Conservation (phyloP, 2,329 filamentous ascomycete species). For the Colletotrichum theobromicola region DNA sequence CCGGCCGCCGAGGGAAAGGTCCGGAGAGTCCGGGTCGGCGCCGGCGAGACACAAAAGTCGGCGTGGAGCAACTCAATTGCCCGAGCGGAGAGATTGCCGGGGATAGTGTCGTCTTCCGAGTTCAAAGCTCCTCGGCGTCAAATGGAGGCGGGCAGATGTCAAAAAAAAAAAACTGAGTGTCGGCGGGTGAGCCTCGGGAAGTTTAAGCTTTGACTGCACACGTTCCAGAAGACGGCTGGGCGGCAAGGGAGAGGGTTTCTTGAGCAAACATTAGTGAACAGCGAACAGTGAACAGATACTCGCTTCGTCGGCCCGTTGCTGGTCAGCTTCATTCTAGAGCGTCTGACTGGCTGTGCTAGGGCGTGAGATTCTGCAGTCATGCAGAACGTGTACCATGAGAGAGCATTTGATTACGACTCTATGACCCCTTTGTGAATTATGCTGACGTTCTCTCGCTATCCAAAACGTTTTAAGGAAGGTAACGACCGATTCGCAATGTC, state of each 20-base stretch:
- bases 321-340: not conserved
- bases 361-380: not conserved
- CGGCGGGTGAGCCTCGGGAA: not conserved
- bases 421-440: not conserved
- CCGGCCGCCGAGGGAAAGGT: not conserved
- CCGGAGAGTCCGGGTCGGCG: not conserved
- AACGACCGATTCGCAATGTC: not conserved
- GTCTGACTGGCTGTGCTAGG: not conserved
- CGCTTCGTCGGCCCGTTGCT: not conserved
- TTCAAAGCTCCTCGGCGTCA: not conserved
- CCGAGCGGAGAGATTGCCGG: not conserved
- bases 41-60: not conserved
- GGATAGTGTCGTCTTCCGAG: not conserved
- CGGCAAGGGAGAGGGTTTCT: not conserved
- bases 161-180: not conserved
- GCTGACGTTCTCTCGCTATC: not conserved
- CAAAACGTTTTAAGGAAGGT: not conserved
- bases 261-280: not conserved
- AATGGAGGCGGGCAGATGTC: not conserved
- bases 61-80: constrained; percentile 9
- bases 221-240: not conserved
- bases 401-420: not conserved
- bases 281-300: not conserved
- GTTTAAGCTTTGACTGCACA: not conserved
- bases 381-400: not conserved